Evolutionary conservation across 352 stramenopile genomes (phyloP).

Genomic region (Phytophthora kernoviae): DNA sequence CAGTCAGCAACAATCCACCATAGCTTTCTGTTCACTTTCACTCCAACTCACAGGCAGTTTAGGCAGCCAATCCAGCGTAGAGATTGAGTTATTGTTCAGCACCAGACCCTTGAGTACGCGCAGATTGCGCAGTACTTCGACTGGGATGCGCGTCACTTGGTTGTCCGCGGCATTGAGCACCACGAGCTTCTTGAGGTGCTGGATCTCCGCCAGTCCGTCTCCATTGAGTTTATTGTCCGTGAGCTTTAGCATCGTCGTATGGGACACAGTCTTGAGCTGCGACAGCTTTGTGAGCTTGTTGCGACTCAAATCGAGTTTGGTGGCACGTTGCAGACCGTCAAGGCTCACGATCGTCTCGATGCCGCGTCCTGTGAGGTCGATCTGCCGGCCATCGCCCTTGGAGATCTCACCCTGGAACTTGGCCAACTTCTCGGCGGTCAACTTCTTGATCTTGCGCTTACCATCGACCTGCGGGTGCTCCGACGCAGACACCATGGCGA

Average conservation of each 20-base stretch:
- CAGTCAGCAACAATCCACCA: not conserved
- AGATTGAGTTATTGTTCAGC: slow-evolving; percentile 87
- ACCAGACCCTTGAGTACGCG: slow-evolving; percentile 79
- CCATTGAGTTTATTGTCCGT: slow-evolving; percentile 80
- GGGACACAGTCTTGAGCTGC: slow-evolving; percentile 60
- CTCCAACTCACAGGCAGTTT: slow-evolving; percentile 56
- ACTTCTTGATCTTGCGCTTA: slow-evolving; percentile 89
- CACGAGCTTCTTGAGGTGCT: slow-evolving; percentile 81
- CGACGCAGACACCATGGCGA: slow-evolving; percentile 13
- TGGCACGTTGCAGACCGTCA: slow-evolving; percentile 58
- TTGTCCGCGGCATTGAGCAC: slow-evolving; percentile 82
- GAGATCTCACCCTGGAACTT: slow-evolving; percentile 54
- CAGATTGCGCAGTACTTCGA: slow-evolving; percentile 72
- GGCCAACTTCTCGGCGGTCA: slow-evolving; percentile 80
- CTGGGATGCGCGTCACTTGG: slow-evolving; percentile 69
- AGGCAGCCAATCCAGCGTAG: slow-evolving; percentile 82
- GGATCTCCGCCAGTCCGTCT: slow-evolving; percentile 69
- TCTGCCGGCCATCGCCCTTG: slow-evolving; percentile 52
- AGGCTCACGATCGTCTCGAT: slow-evolving; percentile 85
- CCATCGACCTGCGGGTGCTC: slow-evolving; percentile 14
- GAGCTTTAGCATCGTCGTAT: slow-evolving; percentile 81
- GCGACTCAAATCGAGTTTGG: slow-evolving; percentile 83
- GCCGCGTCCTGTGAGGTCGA: slow-evolving; percentile 69
- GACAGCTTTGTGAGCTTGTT: slow-evolving; percentile 88
- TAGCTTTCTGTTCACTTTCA: not conserved